Evolutionary conservation across 2,329 filamentous ascomycete genomes (phyloP), one percentile per base, ranked within the genome.

Genomic region (Periconia sp.): DNA sequence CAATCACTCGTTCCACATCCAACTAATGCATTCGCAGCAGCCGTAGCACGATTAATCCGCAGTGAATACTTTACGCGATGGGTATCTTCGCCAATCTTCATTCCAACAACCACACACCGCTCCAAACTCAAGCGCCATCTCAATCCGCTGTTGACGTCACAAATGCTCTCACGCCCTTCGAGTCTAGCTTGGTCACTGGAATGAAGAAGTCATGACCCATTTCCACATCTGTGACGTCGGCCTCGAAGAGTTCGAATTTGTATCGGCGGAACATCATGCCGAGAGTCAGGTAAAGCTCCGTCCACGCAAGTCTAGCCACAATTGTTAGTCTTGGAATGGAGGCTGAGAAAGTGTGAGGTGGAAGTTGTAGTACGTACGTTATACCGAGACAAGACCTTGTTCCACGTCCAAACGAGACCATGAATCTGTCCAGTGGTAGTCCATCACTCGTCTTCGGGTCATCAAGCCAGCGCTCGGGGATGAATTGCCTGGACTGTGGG

Each of bases 371-470:
- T 16, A 57, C 54, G 13, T 37, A 59, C 56, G 69, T 71, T 9
- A 73, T 63, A 0, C 74, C 74, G 10, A 77, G 50, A 48, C 74
- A 78, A 9, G 56, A 55, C 11, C 74, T 57, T 4, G 68, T 69
- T 1, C 76, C 75, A 25, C 68, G 68, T 3, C 66, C 62, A 44
- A 76, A 76, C 1, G 59, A 61, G 4, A 75, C 66, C 34, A 73
- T 62, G 44, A 70, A 75, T 21, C 65, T 63, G n/a, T 70, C 67
- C 5, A 72, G 52, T 1, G 63, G 57, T 15, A 66, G 54, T 4
- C 68, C 65, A 16, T 66, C 59, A 0, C 40, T 33, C 1, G 61
- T 64, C 36, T 62, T 52, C 3, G 58, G 50, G 8, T 57, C 43
- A 24, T 53, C 54, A 24, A 75, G 52, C 72, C 73, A 76, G 22